phyloP scores from a whole-genome alignment of 1,284 basidiomycete species.

The Porodaedalea pini region DNA sequence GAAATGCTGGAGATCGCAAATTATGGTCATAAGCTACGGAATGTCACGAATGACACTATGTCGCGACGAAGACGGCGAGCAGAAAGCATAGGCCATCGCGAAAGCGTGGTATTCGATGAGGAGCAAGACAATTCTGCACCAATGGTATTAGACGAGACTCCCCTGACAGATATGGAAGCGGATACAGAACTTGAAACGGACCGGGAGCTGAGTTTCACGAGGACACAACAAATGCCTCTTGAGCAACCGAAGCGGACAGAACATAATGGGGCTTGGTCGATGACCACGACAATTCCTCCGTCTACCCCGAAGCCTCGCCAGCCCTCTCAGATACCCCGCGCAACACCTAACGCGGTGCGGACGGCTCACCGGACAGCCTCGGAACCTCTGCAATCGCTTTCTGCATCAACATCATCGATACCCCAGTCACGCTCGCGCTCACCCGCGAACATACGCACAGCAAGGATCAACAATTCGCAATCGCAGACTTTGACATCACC shows the following conservation, averaged over 20 bases:
- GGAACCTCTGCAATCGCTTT: slow-evolving; percentile 8
- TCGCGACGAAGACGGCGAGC: slow-evolving; percentile 28
- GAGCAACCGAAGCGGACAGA: slow-evolving; percentile 12
- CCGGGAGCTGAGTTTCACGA: slow-evolving; percentile 28
- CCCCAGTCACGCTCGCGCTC: slow-evolving; percentile 3
- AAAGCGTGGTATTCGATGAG: slow-evolving; percentile 62
- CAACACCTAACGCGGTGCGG: slow-evolving; percentile 4
- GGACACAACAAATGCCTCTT: not conserved
- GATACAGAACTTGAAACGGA: slow-evolving; percentile 50
- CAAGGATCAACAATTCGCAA: slow-evolving; percentile 2
- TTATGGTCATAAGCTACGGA: slow-evolving; percentile 57
- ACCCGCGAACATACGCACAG: not conserved
- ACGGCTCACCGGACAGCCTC: slow-evolving; percentile 10
- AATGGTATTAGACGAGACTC: slow-evolving; percentile 65
- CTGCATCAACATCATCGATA: slow-evolving; percentile 8
- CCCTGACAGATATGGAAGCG: slow-evolving; percentile 62
- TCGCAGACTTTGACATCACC: slow-evolving; percentile 7
- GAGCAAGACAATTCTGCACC: slow-evolving; percentile 40
- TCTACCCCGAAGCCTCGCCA: slow-evolving; percentile 4
- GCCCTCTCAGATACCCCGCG: slow-evolving; percentile 19
- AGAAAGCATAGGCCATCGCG: slow-evolving; percentile 50
- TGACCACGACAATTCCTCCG: not conserved
- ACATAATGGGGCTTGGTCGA: not conserved
- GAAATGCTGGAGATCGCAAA: slow-evolving; percentile 83
- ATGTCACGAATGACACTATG: slow-evolving; percentile 24